Conservation (phyloP, 495 filamentous ascomycete genomes). For the Usnea hakonensis region DNA sequence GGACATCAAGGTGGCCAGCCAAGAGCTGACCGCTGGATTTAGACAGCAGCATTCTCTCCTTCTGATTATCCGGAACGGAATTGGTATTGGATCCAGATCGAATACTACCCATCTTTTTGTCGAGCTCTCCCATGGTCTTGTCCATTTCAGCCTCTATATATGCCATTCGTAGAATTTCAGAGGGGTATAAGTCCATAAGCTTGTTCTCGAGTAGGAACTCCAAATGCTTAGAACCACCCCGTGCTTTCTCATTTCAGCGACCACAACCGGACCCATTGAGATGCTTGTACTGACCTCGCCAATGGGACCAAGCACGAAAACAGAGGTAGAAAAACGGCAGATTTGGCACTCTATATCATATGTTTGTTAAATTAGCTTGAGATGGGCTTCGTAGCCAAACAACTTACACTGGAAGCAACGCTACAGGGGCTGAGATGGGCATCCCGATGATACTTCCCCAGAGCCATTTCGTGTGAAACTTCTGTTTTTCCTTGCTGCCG, state of each 20-base stretch:
- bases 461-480: conserved; percentile 66
- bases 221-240: conserved; percentile 77
- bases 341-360: conserved; percentile 64
- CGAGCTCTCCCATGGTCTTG: conserved; percentile 28
- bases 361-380: not conserved
- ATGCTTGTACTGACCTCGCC: conserved; percentile 43
- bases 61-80: conserved; percentile 13
- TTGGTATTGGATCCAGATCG: not conserved
- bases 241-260: conserved; percentile 39
- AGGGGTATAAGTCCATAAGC: conserved; percentile 56
- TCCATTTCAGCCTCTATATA: conserved; percentile 43
- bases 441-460: conserved; percentile 73
- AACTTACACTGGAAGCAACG: conserved; percentile 74
- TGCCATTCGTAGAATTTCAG: conserved; percentile 58
- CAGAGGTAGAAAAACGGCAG: conserved; percentile 95
- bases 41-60: conserved; percentile 53
- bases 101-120: conserved; percentile 2
- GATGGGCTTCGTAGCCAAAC: not conserved
- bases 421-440: conserved; percentile 77
- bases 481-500: conserved; percentile 65
- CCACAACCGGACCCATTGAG: not conserved
- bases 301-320: conserved; percentile 71
- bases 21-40: conserved; percentile 55
- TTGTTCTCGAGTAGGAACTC: conserved; percentile 68
- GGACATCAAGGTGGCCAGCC: conserved; percentile 63